Evolutionary conservation across 2,329 filamentous ascomycete genomes (phyloP), one percentile per base, ranked within the genome.

Genomic region (Claviceps arundinis): DNA sequence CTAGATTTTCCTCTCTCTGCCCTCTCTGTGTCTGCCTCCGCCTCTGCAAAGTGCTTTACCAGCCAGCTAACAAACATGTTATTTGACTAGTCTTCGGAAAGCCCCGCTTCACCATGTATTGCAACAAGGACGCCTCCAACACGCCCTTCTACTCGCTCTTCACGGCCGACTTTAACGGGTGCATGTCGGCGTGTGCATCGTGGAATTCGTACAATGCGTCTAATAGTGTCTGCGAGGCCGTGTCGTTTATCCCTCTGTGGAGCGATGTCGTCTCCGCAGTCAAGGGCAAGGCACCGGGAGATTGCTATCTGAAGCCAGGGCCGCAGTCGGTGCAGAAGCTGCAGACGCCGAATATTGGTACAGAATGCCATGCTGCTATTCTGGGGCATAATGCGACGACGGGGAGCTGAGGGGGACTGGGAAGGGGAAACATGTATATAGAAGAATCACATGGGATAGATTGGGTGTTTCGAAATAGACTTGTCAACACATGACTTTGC

Each of bases 101-200:
- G 26, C 54, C 61, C 11, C 66, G 59, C 3, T 75, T 68, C 59
- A 69, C 62, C 30, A 67, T 73, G 50, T 68, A 67, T 59, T 74
- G 72, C 65, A 71, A 73, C 55, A 63, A 59, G 30, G 68, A 75
- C 55, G 63, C 71, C 4, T 61, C 65, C 3, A 65, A 66, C 46
- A 17, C 54, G 0, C 67, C 69, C 1, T 52, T 75, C 2, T 60
- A 67, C 51, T 68, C 68, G 0, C 59, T 75, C 7, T 75, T 74
- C 57, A 65, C 68, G 5, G 62, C 65, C 48, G 64, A 68, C 56
- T 72, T 75, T 47, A 60, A 67, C 58, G 65, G 66, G 30, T 75
- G 73, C 61, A 73, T 75, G 58, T 72, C 75, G 55, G 70, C 72
- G 9, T 75, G 73, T 60, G 69, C 70, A 8, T 64, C 65, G 4